Evolutionary conservation across 2,329 filamentous ascomycete species (phyloP).

Genomic region (Tympanopsis confertula): DNA sequence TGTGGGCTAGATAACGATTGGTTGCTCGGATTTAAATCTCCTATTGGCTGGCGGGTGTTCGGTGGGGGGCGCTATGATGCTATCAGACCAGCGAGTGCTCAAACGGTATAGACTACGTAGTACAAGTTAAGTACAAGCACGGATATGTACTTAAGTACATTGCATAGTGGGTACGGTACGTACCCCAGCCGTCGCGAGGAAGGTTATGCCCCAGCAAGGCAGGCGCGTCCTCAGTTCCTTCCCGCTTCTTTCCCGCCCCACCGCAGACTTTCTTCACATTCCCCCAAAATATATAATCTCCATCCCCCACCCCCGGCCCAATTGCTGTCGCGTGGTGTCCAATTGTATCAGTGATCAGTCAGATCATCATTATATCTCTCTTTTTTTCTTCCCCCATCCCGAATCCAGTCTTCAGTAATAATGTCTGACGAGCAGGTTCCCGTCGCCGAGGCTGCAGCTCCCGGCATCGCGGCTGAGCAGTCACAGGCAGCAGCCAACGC

Average conservation of each 20-base stretch:
- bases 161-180: too few species aligned
- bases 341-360: background rate
- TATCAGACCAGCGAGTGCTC: too few species aligned
- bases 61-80: too few species aligned
- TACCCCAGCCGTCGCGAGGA: too few species aligned
- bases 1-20: too few species aligned
- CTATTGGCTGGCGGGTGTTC: too few species aligned
- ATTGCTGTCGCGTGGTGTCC: background rate
- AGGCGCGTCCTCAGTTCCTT: background rate
- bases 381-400: background rate
- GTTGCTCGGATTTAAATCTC: too few species aligned
- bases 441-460: background rate
- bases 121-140: too few species aligned
- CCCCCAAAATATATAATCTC: too few species aligned
- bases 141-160: too few species aligned
- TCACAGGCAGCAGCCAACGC: background rate
- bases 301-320: background rate
- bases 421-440: background rate
- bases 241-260: background rate
- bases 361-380: background rate
- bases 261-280: background rate
- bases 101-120: too few species aligned
- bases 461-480: background rate
- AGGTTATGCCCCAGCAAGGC: too few species aligned
- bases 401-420: background rate